Evolutionary conservation across 805 yeast species (phyloP).

Genomic region (Kregervanrija delftensis): DNA sequence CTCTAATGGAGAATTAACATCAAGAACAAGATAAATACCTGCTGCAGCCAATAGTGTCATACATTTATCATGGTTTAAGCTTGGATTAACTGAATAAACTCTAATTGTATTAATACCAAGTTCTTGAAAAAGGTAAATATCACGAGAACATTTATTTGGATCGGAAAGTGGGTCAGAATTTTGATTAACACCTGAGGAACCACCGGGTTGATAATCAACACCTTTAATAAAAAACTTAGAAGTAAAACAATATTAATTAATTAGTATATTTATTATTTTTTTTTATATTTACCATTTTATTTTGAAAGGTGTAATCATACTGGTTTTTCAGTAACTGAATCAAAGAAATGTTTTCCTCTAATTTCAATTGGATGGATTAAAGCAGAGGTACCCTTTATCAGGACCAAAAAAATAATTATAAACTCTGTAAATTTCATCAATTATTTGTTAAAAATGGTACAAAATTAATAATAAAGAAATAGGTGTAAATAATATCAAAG

Average conservation of each 20-base stretch:
- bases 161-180: conserved; percentile 71
- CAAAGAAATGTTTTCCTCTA: conserved; percentile 66
- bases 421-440: no score
- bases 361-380: conserved; percentile 55
- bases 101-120: conserved; percentile 83
- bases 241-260: not conserved
- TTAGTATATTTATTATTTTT: conserved; percentile 11
- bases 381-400: not conserved
- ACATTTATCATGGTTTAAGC: conserved; percentile 76
- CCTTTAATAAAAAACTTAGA: conserved; percentile 70
- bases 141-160: conserved; percentile 68
- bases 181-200: conserved; percentile 65
- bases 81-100: conserved; percentile 81
- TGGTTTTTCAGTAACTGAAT: conserved; percentile 67
- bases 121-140: conserved; percentile 70
- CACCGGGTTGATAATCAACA: conserved; percentile 95
- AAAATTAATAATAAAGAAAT: not conserved
- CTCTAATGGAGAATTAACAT: conserved; percentile 81
- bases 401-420: no score
- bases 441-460: not conserved
- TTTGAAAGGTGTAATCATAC: conserved; percentile 32
- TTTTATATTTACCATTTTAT: not conserved
- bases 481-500: conserved; percentile 1
- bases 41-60: conserved; percentile 89
- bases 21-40: conserved; percentile 85